Evolutionary conservation across 2,329 filamentous ascomycete genomes (phyloP), one percentile per base, ranked within the genome.

Genomic region (Xylaria sp.): DNA sequence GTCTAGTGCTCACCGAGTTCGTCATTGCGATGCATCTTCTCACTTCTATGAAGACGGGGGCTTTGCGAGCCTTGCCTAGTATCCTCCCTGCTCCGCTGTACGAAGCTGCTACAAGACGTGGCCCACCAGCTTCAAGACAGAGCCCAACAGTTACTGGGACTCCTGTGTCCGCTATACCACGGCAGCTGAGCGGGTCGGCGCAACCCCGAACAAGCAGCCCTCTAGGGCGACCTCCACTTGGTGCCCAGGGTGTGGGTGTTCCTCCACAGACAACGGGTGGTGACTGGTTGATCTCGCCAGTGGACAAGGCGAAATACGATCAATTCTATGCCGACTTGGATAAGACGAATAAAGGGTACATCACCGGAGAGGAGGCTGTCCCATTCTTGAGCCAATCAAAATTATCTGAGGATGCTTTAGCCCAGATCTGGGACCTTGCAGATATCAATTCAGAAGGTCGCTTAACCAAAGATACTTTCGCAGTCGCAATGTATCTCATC

Each of bases 11-110:
- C 75, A 95, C 94, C 16, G 96, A 98, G 76, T 99, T 99, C 79
- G 92, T 97, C 78, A 97, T 99, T 77, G 96, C 96, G 54, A 99
- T 99, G 96, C 96, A 99, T 80, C 85, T 99, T 69, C 86, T 99
- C 70, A 95, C 93, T 16, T 97, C 94, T 13, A 93, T 93, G 82
- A 97, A 97, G 84, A 92, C 90, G 13, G 92, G 94, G 25, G 86
- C 90, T 35, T 87, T 99, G 79, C 90, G 93, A 71, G 90, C 88
- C 23, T 85, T 98, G 65, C 96, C 96, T 1, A 91, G 84, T 69
- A 88, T 92, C 29, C 87, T 99, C 1, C 96, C 96, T 5, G 90
- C 93, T 13, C 92, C 91, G 12, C 84, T 99, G 5, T 97, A 97
- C 77, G 96, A 99, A 77, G 95, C 94, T 54, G 96, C 96, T 9